Conservation (phyloP, 345 rosid species). For the Euphorbia pulcherrima region DNA sequence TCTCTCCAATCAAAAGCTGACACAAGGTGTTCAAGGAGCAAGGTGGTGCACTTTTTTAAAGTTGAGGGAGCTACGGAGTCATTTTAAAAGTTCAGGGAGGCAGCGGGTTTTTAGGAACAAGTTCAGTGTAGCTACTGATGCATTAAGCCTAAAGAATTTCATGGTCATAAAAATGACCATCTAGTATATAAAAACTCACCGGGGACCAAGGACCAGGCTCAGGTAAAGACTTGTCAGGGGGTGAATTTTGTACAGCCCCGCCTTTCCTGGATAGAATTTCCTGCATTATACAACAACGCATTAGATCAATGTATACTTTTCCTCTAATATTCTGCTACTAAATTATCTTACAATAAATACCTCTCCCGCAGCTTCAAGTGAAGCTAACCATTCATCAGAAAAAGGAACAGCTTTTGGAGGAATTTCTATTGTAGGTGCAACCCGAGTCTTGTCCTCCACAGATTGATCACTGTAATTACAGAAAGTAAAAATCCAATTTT, state of each 20-base stretch:
- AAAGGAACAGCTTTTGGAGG: constrained; percentile 66
- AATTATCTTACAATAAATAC: constrained; percentile 34
- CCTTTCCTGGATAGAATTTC: constrained; percentile 72
- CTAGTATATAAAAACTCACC: constrained; percentile 36
- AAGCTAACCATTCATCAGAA: constrained; percentile 95
- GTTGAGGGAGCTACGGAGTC: too few species aligned
- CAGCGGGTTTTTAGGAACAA: too few species aligned
- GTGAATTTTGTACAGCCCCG: constrained; percentile 88
- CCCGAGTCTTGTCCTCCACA: constrained; percentile 39
- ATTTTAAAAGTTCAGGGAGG: too few species aligned
- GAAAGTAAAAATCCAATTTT: constrained; percentile 3
- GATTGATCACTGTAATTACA: constrained; percentile 36
- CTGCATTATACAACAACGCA: constrained; percentile 36
- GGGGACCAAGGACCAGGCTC: constrained; percentile 97
- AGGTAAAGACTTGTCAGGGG: constrained; percentile 60
- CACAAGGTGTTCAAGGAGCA: too few species aligned
- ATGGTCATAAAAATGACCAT: not conserved
- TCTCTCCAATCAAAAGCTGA: too few species aligned
- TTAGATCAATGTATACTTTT: constrained; percentile 9
- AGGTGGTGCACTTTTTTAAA: too few species aligned
- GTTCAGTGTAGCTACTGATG: too few species aligned
- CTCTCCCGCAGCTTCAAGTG: constrained; percentile 95
- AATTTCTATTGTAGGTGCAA: constrained; percentile 43
- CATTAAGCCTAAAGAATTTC: too few species aligned
- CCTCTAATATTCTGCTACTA: not conserved